phyloP scores from a whole-genome alignment of 1,139 yeast genomes.

The Yamadazyma sp. region DNA sequence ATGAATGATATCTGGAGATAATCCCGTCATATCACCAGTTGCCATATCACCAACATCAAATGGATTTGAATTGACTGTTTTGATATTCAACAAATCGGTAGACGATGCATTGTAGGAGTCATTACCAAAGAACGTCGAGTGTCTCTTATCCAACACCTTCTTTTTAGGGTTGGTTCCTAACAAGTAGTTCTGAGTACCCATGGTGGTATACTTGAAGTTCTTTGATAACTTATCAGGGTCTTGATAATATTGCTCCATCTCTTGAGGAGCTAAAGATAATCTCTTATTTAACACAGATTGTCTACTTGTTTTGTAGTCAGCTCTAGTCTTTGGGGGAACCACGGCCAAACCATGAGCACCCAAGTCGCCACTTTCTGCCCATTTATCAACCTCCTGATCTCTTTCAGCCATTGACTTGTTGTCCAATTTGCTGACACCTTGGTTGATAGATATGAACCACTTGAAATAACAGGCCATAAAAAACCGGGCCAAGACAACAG shows the following conservation, averaged over 20 bases:
- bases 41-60: conserved; percentile 41
- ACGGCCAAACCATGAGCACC: conserved; percentile 54
- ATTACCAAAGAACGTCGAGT: conserved; percentile 28
- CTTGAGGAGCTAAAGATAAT: conserved; percentile 41
- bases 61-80: conserved; percentile 38
- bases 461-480: conserved; percentile 84
- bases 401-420: conserved; percentile 46
- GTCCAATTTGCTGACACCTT: conserved; percentile 60
- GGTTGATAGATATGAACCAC: conserved; percentile 75
- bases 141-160: conserved; percentile 11
- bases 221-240: conserved; percentile 37
- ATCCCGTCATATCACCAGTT: conserved; percentile 38
- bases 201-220: conserved; percentile 51
- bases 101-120: conserved; percentile 35
- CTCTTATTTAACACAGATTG: conserved; percentile 46
- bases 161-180: conserved; percentile 24
- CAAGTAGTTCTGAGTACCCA: conserved; percentile 55
- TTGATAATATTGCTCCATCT: conserved; percentile 42
- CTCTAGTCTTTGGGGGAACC: conserved; percentile 53
- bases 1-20: conserved; percentile 71
- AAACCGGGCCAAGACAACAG: conserved; percentile 76
- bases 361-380: conserved; percentile 57
- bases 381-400: conserved; percentile 68
- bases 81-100: conserved; percentile 30
- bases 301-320: conserved; percentile 48